phyloP scores from a whole-genome alignment of 1,284 basidiomycete species.

The Rugosomyces carneus region DNA sequence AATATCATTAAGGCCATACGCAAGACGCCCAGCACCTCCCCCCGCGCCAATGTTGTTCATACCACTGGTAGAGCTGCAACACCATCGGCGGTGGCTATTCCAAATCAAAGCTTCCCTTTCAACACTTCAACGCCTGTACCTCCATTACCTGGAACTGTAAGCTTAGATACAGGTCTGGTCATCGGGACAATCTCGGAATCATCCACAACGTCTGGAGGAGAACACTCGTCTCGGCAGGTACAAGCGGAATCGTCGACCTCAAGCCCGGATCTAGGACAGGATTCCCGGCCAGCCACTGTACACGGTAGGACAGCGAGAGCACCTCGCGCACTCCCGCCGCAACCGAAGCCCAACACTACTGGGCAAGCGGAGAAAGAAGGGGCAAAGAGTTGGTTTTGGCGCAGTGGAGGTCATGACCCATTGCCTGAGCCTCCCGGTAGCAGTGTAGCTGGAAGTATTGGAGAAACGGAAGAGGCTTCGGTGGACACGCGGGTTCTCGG shows the following conservation, averaged over 20 bases:
- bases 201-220: background rate
- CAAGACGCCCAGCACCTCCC: slow-evolving; percentile 19
- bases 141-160: background rate
- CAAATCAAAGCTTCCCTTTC: background rate
- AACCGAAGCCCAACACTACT: background rate
- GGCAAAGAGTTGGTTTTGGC: slow-evolving; percentile 10
- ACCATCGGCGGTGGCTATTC: background rate
- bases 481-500: background rate
- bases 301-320: background rate
- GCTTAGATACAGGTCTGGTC: background rate
- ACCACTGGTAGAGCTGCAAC: background rate
- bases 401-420: slow-evolving; percentile 1
- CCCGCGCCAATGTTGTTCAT: slow-evolving; percentile 4
- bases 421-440: background rate
- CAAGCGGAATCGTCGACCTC: background rate
- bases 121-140: background rate
- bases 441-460: slow-evolving; percentile 1
- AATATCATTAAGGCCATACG: slow-evolving; percentile 18
- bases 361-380: slow-evolving; percentile 2
- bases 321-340: background rate
- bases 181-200: background rate
- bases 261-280: background rate
- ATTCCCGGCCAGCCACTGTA: background rate
- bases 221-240: background rate
- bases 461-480: background rate